Evolutionary conservation across 1,284 basidiomycete genomes (phyloP).

Genomic region (Rhodofomes roseus): DNA sequence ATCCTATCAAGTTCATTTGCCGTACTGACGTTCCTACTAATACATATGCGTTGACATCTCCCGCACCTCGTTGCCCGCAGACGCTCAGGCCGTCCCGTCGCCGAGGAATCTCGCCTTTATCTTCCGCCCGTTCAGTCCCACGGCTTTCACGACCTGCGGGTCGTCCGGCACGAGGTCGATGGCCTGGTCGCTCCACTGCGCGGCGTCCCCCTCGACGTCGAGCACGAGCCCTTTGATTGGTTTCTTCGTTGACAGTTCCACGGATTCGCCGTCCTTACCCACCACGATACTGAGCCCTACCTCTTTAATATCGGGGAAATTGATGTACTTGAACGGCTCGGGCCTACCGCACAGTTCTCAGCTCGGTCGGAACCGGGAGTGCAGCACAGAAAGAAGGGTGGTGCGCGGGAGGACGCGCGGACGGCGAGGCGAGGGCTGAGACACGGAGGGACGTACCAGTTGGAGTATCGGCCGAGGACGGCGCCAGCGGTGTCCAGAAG

Average conservation of each 20-base stretch:
- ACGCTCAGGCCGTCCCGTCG: conserved; percentile 53
- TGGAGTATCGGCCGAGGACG: conserved; percentile 75
- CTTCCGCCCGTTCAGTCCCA: conserved; percentile 62
- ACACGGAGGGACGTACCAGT: conserved; percentile 51
- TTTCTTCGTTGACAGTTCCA: conserved; percentile 56
- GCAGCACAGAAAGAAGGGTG: neutral
- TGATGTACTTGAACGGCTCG: conserved; percentile 88
- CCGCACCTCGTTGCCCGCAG: neutral
- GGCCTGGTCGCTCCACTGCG: conserved; percentile 82
- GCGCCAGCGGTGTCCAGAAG: conserved; percentile 53
- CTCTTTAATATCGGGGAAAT: conserved; percentile 63
- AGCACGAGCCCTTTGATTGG: conserved; percentile 87
- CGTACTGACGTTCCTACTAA: conserved; percentile 3
- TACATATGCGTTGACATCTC: conserved; percentile 3
- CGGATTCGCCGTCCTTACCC: conserved; percentile 53
- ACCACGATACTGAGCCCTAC: conserved; percentile 54
- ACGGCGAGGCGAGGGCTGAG: neutral
- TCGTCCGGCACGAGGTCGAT: conserved; percentile 86
- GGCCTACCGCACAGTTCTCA: conserved; percentile 49
- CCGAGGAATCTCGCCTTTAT: conserved; percentile 70
- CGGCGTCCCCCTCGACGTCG: conserved; percentile 68
- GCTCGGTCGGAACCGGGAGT: neutral
- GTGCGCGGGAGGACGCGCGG: neutral
- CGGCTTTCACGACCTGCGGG: conserved; percentile 60
- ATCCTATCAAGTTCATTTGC: neutral